These are phyloP conservation scores for Austropuccinia psidii DNA, from an alignment of 1,284 basidiomycete species.

Conservation along the genomic window DNA sequence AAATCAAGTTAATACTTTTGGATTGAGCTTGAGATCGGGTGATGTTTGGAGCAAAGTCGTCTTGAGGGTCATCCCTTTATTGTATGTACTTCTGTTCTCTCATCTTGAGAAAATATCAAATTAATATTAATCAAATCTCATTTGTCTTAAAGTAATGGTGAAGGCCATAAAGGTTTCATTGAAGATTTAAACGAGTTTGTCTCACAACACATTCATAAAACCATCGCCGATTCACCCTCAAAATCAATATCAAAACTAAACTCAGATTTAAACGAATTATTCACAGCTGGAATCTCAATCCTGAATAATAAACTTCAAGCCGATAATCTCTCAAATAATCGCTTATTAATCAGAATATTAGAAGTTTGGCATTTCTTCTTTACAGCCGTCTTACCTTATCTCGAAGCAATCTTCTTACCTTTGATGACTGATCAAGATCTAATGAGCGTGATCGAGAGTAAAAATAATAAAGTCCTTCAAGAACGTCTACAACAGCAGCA, in stretches of 20 bases:
- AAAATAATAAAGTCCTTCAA: slow-evolving; percentile 26
- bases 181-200: slow-evolving; percentile 34
- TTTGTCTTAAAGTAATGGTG: slow-evolving; percentile 21
- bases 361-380: slow-evolving; percentile 45
- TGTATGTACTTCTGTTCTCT: slow-evolving; percentile 2
- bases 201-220: slow-evolving; percentile 26
- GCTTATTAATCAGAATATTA: slow-evolving; percentile 41
- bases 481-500: slow-evolving; percentile 29
- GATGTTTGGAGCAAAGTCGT: slow-evolving; percentile 34
- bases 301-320: slow-evolving; percentile 43
- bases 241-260: slow-evolving; percentile 24
- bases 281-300: slow-evolving; percentile 25
- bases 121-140: not conserved
- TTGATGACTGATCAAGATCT: slow-evolving; percentile 43
- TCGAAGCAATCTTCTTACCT: slow-evolving; percentile 44
- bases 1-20: not conserved
- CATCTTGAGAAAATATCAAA: not conserved
- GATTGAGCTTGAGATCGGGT: slow-evolving; percentile 23
- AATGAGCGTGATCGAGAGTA: slow-evolving; percentile 39
- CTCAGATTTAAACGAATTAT: slow-evolving; percentile 9
- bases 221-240: slow-evolving; percentile 26
- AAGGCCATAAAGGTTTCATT: slow-evolving; percentile 35
- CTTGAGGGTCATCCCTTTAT: slow-evolving; percentile 24
- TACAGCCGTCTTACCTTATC: slow-evolving; percentile 43
- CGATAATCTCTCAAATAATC: slow-evolving; percentile 41